Conservation (phyloP, 2,329 filamentous ascomycete genomes). For the Nemania abortiva region DNA sequence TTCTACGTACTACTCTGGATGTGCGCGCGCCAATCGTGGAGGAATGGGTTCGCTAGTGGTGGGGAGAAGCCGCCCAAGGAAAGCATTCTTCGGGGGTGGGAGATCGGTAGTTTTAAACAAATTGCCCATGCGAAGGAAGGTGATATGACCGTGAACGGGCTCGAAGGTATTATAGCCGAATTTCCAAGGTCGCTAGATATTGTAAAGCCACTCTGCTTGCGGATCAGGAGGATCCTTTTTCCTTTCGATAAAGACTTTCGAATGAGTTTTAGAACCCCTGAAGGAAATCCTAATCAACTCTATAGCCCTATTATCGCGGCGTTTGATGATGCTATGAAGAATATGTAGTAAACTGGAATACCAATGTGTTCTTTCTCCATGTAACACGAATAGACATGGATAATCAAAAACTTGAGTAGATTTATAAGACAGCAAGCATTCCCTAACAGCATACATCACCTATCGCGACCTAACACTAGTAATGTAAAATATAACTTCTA, state of each 20-base stretch:
- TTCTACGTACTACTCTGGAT: conserved; percentile 39
- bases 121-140: conserved; percentile 21
- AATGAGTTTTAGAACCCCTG: conserved; percentile 14
- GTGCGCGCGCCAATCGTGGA: conserved; percentile 20
- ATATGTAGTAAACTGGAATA: neutral
- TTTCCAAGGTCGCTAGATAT: conserved; percentile 15
- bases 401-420: too few relatives aligned
- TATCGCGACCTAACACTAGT: too few relatives aligned
- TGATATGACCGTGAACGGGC: conserved; percentile 8
- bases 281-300: conserved; percentile 22
- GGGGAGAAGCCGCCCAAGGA: conserved; percentile 9
- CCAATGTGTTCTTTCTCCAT: too few relatives aligned
- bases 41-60: conserved; percentile 8
- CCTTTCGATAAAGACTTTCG: conserved; percentile 4
- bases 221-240: conserved; percentile 19
- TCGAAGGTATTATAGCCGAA: conserved; percentile 18
- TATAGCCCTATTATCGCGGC: conserved; percentile 23
- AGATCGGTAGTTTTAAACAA: conserved; percentile 6
- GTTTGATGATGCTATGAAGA: conserved; percentile 13
- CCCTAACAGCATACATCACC: too few relatives aligned
- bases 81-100: conserved; percentile 14
- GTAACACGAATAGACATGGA: too few relatives aligned
- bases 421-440: too few relatives aligned
- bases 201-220: conserved; percentile 24
- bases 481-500: too few relatives aligned